These are phyloP conservation scores for Tetrapisispora namnaoensis DNA, from an alignment of 805 yeast species.

Conservation along the genomic window DNA sequence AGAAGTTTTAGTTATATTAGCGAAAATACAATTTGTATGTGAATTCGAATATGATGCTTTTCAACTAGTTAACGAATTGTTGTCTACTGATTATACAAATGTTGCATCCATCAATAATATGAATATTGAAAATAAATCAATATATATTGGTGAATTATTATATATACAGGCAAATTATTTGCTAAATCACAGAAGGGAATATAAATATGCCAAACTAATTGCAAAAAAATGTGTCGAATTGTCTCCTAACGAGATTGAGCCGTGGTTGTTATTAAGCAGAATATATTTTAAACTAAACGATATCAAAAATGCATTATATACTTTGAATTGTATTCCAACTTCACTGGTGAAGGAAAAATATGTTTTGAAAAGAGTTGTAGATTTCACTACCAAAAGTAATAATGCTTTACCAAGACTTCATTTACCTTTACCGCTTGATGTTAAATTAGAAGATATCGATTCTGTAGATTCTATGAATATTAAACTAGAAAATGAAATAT, in stretches of 20 bases:
- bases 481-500: slow-evolving; percentile 47
- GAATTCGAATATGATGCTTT: slow-evolving; percentile 28
- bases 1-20: slow-evolving; percentile 19
- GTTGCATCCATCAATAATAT: slow-evolving; percentile 6
- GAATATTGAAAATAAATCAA: neutral
- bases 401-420: slow-evolving; percentile 32
- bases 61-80: slow-evolving; percentile 15
- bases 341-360: slow-evolving; percentile 52
- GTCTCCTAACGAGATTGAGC: slow-evolving; percentile 59
- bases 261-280: slow-evolving; percentile 58
- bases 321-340: slow-evolving; percentile 73
- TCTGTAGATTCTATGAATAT: slow-evolving; percentile 53
- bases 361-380: slow-evolving; percentile 46
- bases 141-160: slow-evolving; percentile 16
- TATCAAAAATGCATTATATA: slow-evolving; percentile 56
- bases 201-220: slow-evolving; percentile 11
- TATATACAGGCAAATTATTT: slow-evolving; percentile 18
- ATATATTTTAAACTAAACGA: slow-evolving; percentile 51
- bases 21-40: slow-evolving; percentile 21
- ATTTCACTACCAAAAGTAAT: slow-evolving; percentile 22
- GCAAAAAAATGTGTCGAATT: slow-evolving; percentile 39
- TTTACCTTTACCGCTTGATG: slow-evolving; percentile 65
- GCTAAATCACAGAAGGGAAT: slow-evolving; percentile 12
- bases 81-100: slow-evolving; percentile 5
- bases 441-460: slow-evolving; percentile 54